phyloP scores from a whole-genome alignment of 2,329 filamentous ascomycete species.

The Aspergillus fischeri region DNA sequence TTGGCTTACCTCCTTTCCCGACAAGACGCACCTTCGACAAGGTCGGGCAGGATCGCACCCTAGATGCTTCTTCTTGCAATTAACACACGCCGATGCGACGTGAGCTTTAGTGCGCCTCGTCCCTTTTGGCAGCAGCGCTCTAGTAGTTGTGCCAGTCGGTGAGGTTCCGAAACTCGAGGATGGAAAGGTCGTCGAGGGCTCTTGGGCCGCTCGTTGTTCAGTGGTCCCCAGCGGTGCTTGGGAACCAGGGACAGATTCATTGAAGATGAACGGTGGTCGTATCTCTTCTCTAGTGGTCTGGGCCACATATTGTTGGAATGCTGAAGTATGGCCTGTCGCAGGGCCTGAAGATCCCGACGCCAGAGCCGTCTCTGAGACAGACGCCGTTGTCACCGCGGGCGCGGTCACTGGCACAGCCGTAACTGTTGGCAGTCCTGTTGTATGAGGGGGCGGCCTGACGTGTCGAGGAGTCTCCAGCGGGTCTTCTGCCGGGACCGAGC shows the following conservation, averaged over 20 bases:
- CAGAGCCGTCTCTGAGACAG: conserved; percentile 8
- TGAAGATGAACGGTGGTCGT: conserved; percentile 14
- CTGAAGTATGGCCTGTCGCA: conserved; percentile 9
- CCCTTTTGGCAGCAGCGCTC: conserved; percentile 33
- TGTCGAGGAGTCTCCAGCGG: conserved; percentile 35
- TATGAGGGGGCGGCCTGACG: conserved; percentile 28
- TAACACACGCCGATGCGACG: conserved; percentile 47
- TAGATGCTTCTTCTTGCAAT: conserved; percentile 47
- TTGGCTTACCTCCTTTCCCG: conserved; percentile 43
- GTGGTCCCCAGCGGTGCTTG: conserved; percentile 18
- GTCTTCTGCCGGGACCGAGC: conserved; percentile 35
- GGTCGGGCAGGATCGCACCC: conserved; percentile 44
- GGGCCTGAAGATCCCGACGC: conserved; percentile 14
- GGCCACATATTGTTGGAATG: conserved; percentile 13
- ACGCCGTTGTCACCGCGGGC: conserved; percentile 5
- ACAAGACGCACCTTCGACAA: conserved; percentile 43
- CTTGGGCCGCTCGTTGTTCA: conserved; percentile 15
- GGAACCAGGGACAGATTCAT: conserved; percentile 16
- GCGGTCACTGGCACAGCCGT: conserved; percentile 9
- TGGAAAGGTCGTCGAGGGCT: conserved; percentile 21
- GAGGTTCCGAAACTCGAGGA: conserved; percentile 20
- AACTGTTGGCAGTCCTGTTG: conserved; percentile 20
- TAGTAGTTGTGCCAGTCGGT: conserved; percentile 17
- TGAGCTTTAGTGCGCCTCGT: conserved; percentile 45
- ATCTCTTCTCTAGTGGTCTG: conserved; percentile 12